phyloP scores from a whole-genome alignment of 2,329 filamentous ascomycete species.

The Neoscytalidium dimidiatum region DNA sequence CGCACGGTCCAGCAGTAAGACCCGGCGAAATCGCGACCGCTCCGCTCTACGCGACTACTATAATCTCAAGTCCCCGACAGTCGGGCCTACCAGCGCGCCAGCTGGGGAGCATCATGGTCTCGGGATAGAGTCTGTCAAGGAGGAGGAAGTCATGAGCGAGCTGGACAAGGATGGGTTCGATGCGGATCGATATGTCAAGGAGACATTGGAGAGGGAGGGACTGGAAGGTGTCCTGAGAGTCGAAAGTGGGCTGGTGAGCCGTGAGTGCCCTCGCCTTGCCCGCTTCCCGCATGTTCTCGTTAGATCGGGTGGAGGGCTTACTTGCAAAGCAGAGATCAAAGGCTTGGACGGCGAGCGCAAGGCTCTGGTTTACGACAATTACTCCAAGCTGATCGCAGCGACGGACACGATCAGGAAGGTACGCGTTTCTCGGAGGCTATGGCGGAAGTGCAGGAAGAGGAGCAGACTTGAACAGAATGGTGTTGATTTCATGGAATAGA shows the following conservation, averaged over 20 bases:
- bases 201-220: constrained; percentile 61
- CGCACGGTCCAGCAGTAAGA: constrained; percentile 30
- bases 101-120: constrained; percentile 39
- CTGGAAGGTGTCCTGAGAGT: constrained; percentile 69
- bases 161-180: constrained; percentile 76
- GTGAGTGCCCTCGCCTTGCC: constrained; percentile 32
- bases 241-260: constrained; percentile 67
- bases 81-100: constrained; percentile 38
- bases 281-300: not conserved
- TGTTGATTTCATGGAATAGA: constrained; percentile 44
- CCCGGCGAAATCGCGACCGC: constrained; percentile 74
- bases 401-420: constrained; percentile 91
- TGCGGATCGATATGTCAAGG: constrained; percentile 66
- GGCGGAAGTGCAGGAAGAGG: not conserved
- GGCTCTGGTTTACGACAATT: constrained; percentile 96
- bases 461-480: no score
- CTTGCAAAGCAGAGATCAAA: constrained; percentile 64
- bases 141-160: constrained; percentile 64
- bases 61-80: constrained; percentile 65
- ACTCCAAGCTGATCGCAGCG: constrained; percentile 93
- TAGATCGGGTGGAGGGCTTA: not conserved
- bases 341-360: constrained; percentile 95
- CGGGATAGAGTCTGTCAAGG: constrained; percentile 37
- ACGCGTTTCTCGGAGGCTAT: constrained; percentile 21
- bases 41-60: constrained; percentile 93